Evolutionary conservation across 177 flowering plant species (phyloP).

Genomic region (Vitis hybrid): DNA sequence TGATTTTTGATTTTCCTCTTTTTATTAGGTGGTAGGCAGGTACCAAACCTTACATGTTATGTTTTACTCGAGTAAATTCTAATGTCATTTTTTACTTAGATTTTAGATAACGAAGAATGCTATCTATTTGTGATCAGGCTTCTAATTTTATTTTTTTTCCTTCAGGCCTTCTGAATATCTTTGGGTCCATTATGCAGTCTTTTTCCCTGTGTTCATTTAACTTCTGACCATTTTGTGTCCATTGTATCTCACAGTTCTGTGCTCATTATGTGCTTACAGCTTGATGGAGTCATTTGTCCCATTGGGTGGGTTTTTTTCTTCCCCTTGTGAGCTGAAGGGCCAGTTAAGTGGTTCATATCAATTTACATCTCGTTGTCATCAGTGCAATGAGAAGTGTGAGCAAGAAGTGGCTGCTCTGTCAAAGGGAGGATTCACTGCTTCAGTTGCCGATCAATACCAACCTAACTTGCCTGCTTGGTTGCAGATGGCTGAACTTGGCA

Average conservation of each 20-base stretch:
- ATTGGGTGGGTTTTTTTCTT: conserved; percentile 65
- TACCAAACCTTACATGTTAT: neutral
- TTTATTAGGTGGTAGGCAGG: neutral
- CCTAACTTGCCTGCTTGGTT: conserved; percentile 52
- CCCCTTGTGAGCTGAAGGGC: conserved; percentile 36
- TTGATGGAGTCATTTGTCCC: conserved; percentile 80
- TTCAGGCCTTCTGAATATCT: neutral
- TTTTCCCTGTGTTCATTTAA: neutral
- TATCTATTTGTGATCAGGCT: neutral
- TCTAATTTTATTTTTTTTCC: neutral
- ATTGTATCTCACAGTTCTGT: conserved; percentile 18
- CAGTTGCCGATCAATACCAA: conserved; percentile 34
- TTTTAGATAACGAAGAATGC: neutral
- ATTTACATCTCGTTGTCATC: conserved; percentile 24
- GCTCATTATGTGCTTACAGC: conserved; percentile 36
- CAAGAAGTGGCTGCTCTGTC: conserved; percentile 33
- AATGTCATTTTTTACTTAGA: neutral
- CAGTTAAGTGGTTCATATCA: conserved; percentile 26
- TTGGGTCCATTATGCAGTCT: neutral
- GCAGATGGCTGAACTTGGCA: conserved; percentile 31
- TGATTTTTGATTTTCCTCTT: neutral
- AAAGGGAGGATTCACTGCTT: conserved; percentile 28
- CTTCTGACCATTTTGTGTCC: conserved; percentile 10
- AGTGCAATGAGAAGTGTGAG: conserved; percentile 45
- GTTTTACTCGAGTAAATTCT: neutral